These are phyloP conservation scores for Umbelopsis sp. DNA, from an alignment of 192 early-diverging fungal genomes.

Conservation along the genomic window DNA sequence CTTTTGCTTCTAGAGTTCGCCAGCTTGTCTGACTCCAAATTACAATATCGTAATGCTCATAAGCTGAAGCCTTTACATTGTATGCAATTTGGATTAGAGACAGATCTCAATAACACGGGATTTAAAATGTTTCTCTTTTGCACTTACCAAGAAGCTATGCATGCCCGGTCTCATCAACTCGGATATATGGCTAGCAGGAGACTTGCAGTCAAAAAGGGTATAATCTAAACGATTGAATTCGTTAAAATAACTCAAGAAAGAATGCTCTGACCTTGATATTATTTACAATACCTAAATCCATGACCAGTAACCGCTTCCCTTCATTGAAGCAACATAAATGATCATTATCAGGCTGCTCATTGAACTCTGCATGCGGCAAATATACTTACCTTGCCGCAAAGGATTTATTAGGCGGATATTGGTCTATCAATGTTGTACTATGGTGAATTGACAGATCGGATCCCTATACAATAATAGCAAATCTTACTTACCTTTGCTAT, in stretches of 20 bases:
- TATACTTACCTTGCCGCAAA: slow-evolving; percentile 41
- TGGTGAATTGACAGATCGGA: neutral
- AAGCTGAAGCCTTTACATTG: slow-evolving; percentile 50
- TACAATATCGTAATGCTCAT: slow-evolving; percentile 73
- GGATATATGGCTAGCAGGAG: slow-evolving; percentile 55
- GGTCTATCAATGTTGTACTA: slow-evolving; percentile 41
- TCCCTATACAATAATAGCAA: neutral
- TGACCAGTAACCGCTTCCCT: slow-evolving; percentile 67
- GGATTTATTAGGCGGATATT: slow-evolving; percentile 56
- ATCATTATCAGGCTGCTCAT: neutral
- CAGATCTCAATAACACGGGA: neutral
- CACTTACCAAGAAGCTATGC: slow-evolving; percentile 56
- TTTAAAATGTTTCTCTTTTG: neutral
- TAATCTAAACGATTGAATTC: slow-evolving; percentile 47
- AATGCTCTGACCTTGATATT: neutral
- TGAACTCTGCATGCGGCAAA: neutral
- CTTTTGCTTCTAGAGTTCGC: slow-evolving; percentile 73
- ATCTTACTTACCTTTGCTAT: slow-evolving; percentile 50
- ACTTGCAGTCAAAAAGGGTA: slow-evolving; percentile 76
- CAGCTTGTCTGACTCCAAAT: slow-evolving; percentile 82
- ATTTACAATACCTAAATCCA: slow-evolving; percentile 54
- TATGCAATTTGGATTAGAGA: neutral
- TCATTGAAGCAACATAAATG: neutral
- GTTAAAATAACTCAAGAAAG: neutral
- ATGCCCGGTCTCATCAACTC: slow-evolving; percentile 66